These are phyloP conservation scores for Tulasnella sp. DNA, from an alignment of 768 basidiomycete genomes.

Conservation along the genomic window DNA sequence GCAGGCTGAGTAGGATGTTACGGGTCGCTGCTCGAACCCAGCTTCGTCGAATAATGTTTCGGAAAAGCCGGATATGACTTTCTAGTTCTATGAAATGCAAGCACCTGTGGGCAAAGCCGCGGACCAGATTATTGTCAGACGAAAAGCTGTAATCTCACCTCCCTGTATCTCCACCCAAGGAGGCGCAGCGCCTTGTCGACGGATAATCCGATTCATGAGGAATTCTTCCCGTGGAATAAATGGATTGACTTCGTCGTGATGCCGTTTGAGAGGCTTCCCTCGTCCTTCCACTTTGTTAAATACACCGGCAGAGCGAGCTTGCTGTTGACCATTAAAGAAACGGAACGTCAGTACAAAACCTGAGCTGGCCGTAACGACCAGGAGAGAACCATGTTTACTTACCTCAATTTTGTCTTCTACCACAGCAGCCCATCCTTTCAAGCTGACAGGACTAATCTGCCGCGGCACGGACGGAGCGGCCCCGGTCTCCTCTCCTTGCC, in stretches of 20 bases:
- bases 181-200: conserved; percentile 72
- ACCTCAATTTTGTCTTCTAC: conserved; percentile 79
- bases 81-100: conserved; percentile 51
- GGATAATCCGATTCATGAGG: conserved; percentile 78
- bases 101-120: neutral
- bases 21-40: conserved; percentile 73
- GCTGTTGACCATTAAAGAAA: conserved; percentile 34
- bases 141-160: conserved; percentile 25
- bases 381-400: conserved; percentile 6
- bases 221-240: conserved; percentile 72
- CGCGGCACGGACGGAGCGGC: neutral
- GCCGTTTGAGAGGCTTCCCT: conserved; percentile 42
- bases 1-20: conserved; percentile 42
- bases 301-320: conserved; percentile 55
- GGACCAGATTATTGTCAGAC: neutral
- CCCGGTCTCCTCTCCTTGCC: conserved; percentile 18
- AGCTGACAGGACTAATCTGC: conserved; percentile 45
- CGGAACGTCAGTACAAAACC: neutral
- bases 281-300: conserved; percentile 69
- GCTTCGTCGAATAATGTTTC: conserved; percentile 52
- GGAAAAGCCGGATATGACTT: conserved; percentile 50
- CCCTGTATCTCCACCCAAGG: conserved; percentile 80
- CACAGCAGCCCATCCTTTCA: conserved; percentile 69
- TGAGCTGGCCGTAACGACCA: neutral
- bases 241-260: conserved; percentile 47